Evolutionary conservation across 2,329 filamentous ascomycete genomes (phyloP), one percentile per base, ranked within the genome.

Genomic region (Microdochium nivale): DNA sequence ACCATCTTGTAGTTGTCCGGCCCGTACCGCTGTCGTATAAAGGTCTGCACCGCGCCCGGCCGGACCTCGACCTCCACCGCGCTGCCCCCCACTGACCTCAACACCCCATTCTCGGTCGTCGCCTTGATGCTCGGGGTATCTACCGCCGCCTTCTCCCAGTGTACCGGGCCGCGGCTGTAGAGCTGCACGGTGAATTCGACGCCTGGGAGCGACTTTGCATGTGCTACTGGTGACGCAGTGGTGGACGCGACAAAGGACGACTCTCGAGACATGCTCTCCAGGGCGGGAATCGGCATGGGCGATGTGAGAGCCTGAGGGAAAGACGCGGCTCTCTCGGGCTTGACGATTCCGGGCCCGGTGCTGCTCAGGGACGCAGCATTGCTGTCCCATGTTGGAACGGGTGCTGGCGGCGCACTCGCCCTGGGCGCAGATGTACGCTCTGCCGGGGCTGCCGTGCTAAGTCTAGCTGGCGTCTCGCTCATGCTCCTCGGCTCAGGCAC

Each of bases 31-130:
- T 60, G 52, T 25, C 55, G 51, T 21, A 46, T 48, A 50, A 59
- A 57, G 1, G 48, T 50, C 14, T n/a, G 23, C 7, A 63, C 25
- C 7, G 48, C 32, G 19, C 30, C 54, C n/a, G 60, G 56, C 19
- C 60, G 52, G 49, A 64, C 59, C 10, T 23, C 47, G 11, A 59
- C 48, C 3, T 49, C 19, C 7, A 60, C 47, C 8, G 50, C 46
- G 2, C 51, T 44, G 40, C 19, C 54, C 1, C 52, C 47, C 11
- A 52, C 37, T 2, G 56, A 58, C 16, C 48, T 49, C 3, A 57
- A 23, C 16, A 23, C 55, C 24, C 44, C 55, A 25, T 49, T 30
- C n/a, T 57, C 58, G 19, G 51, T 52, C 25, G 53, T 54, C 13
- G 64, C 57, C 25, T 49, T 47, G 13, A 60, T 16, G 23, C 55